Evolutionary conservation across 2,329 filamentous ascomycete species (phyloP).

Genomic region (Metarhizium guizhouense): DNA sequence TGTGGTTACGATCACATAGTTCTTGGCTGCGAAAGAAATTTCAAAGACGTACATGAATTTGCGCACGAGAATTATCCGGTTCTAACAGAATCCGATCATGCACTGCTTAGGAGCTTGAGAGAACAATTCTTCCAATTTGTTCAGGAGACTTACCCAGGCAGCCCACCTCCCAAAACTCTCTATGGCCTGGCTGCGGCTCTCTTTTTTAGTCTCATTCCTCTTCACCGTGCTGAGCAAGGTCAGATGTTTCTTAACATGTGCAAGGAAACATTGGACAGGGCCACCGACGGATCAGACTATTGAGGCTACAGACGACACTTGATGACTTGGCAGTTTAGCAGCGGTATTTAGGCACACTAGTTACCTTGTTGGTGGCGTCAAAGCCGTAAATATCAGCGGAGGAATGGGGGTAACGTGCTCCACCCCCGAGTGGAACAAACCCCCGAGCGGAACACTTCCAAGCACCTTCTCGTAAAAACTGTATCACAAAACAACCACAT

Average conservation of each 20-base stretch:
- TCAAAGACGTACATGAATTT: slow-evolving; percentile 6
- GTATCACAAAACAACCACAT: too few relatives aligned
- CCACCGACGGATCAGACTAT: too few relatives aligned
- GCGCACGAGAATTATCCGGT: slow-evolving; percentile 9
- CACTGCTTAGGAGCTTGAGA: slow-evolving; percentile 13
- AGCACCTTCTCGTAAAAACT: too few relatives aligned
- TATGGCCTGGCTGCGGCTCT: slow-evolving; percentile 20
- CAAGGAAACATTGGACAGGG: too few relatives aligned
- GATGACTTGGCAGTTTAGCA: background rate
- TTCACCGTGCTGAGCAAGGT: slow-evolving; percentile 16
- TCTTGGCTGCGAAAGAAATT: slow-evolving; percentile 14
- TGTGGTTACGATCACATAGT: slow-evolving; percentile 22
- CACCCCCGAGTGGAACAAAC: too few relatives aligned
- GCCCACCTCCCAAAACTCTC: slow-evolving; percentile 20
- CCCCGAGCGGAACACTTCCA: too few relatives aligned
- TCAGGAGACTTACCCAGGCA: slow-evolving; percentile 14
- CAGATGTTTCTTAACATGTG: too few relatives aligned
- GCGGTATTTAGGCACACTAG: too few relatives aligned
- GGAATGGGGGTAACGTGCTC: too few relatives aligned
- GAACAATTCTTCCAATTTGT: slow-evolving; percentile 18
- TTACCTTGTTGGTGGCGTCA: too few relatives aligned
- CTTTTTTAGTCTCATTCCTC: slow-evolving; percentile 20
- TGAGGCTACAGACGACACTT: too few relatives aligned
- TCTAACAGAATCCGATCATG: slow-evolving; percentile 15
- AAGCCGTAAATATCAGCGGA: too few relatives aligned